Conservation (phyloP, 2,329 filamentous ascomycete species). For the Fusarium poae region DNA sequence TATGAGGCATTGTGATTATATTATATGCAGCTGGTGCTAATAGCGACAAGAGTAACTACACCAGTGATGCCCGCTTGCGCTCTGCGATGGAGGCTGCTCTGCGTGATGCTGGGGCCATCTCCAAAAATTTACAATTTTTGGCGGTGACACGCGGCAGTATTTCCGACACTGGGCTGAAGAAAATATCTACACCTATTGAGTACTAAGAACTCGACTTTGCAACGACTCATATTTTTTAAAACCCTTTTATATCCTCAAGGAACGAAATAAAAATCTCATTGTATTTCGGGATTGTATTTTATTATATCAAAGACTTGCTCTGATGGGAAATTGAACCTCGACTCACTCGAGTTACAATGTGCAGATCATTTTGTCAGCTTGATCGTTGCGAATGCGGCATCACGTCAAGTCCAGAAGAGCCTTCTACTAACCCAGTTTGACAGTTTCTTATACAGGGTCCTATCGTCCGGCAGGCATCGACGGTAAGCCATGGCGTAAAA, state of each 20-base stretch:
- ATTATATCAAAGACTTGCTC: neutral
- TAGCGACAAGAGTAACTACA: conserved; percentile 15
- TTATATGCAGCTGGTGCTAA: conserved; percentile 12
- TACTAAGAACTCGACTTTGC: neutral
- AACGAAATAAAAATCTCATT: accelerated
- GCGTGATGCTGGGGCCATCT: conserved; percentile 41
- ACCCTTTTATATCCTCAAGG: neutral
- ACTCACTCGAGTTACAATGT: neutral
- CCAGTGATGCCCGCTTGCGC: conserved; percentile 33
- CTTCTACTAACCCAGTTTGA: neutral
- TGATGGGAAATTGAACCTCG: neutral
- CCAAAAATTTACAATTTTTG: conserved; percentile 51
- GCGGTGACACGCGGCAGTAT: conserved; percentile 48
- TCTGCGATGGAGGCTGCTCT: conserved; percentile 38
- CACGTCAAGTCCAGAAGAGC: conserved; percentile 19
- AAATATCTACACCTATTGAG: neutral
- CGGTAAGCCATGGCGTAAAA: conserved; percentile 20
- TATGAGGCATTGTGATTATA: conserved; percentile 65
- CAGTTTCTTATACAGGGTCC: neutral
- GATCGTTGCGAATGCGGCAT: neutral
- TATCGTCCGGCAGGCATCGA: neutral
- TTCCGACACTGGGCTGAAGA: neutral
- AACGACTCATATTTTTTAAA: neutral
- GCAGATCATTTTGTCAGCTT: conserved; percentile 11
- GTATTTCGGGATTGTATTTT: accelerated